Evolutionary conservation across 2,329 filamentous ascomycete species (phyloP), one percentile per base, ranked within the genome.

Genomic region (Neofusicoccum laricinum): DNA sequence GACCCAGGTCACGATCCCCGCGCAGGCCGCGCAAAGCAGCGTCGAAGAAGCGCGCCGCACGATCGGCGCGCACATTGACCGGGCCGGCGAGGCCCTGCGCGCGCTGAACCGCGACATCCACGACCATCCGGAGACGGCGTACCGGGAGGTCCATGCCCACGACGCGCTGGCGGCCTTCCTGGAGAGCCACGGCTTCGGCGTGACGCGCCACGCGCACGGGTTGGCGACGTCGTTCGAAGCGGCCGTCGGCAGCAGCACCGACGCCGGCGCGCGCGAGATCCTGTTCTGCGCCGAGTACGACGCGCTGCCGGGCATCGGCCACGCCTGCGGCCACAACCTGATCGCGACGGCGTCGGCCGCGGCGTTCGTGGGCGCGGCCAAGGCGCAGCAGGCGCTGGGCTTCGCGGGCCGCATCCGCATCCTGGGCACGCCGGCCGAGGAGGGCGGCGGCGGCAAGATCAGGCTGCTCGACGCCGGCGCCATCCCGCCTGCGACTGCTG

Each of bases 311-410:
- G 79, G 76, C 1, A 77, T 85, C 7, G 82, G 82, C 40, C 83
- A 85, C 67, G 82, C 82, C 7, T 86, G 84, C 63, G 84, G 84
- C 3, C 84, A 85, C 72, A 85, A 85, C 66, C 76, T 85, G 41
- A 85, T 85, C 62, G 82, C 82, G 4, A 81, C 77, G 0, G 78
- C 81, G 2, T 83, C 82, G 0, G 71, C 84, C 10, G 77, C 81
- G 1, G 81, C 74, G 2, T 81, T 78, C 25, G 69, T 86, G 2
- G 83, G 81, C 3, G 76, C 82, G 0, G 82, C 80, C 0, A 72
- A 79, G 30, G 70, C 81, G 2, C 74, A 85, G 67, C 77, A 74
- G 19, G 69, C 75, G 12, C 74, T 79, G 45, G 67, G 71, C 1
- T 72, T 86, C 2, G 69, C 77, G 0, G 82, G 82, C 4, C 80